Evolutionary conservation across 139 green algal species (phyloP), one percentile per base, ranked within the genome.

Genomic region (Diplosphaera chodatii): DNA sequence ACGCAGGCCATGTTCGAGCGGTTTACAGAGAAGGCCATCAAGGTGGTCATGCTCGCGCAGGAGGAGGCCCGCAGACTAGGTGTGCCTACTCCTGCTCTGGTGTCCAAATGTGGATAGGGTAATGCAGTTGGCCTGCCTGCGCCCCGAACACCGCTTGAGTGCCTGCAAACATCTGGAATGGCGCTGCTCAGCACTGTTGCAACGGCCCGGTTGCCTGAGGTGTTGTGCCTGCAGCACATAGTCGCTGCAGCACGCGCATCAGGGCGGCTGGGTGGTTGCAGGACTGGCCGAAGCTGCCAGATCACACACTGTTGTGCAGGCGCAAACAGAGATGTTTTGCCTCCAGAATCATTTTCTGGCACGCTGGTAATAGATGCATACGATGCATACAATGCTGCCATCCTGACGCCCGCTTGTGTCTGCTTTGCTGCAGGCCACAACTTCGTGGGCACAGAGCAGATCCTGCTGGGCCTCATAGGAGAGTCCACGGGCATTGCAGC

Each of bases 391-490:
- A n/a, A n/a, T n/a, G n/a, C n/a, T n/a, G n/a, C n/a, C n/a, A n/a
- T n/a, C n/a, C n/a, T n/a, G n/a, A n/a, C n/a, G n/a, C n/a, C n/a
- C n/a, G n/a, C n/a, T n/a, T n/a, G n/a, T n/a, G n/a, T 28, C 31
- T 55, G 4, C 67, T 86, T n/a, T 89, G 13, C 3, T 18, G 48
- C 48, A 59, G 48, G 95, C 70, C 96, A 99, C 87, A 99, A 99
- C 83, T 99, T 99, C 78, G 96, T 99, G 67, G 96, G 96, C 64
- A 99, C 96, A 21, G 96, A 99, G 87, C 96, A 98, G 89, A 93
- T 99, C 66, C 87, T 99, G 72, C 87, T 99, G 59, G 96, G 96
- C 30, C 86, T 99, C 31, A 98, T 99, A 59, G 96, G 96, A 55
- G 96, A 99, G 85, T 92, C 87, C 64, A 99, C 94, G 1, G 96